Conservation (phyloP, 1,284 basidiomycete species). For the Mycena citricolor region DNA sequence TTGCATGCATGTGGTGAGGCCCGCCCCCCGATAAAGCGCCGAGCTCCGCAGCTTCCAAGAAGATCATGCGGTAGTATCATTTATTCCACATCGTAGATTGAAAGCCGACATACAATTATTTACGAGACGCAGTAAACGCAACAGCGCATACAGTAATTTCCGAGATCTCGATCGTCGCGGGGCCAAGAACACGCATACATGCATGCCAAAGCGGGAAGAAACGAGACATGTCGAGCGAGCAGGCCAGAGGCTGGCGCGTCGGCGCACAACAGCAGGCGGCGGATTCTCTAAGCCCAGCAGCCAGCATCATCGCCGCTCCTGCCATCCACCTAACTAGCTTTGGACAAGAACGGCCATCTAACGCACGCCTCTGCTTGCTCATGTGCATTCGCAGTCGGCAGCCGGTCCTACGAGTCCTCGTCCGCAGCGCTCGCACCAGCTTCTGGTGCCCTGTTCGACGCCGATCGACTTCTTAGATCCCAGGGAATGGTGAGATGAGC, state of each 20-base stretch:
- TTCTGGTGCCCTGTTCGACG: slow-evolving; percentile 57
- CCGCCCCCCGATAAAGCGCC: too few species aligned
- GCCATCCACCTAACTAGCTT: slow-evolving; percentile 13
- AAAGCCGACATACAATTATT: too few species aligned
- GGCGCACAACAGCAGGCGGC: slow-evolving; percentile 31
- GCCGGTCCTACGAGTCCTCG: slow-evolving; percentile 63
- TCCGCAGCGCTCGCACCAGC: slow-evolving; percentile 76
- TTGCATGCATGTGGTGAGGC: too few species aligned
- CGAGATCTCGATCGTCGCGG: slow-evolving; percentile 63
- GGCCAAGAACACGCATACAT: slow-evolving; percentile 51
- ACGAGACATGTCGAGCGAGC: slow-evolving; percentile 58
- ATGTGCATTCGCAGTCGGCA: slow-evolving; percentile 55
- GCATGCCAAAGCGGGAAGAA: slow-evolving; percentile 56
- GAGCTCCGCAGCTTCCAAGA: too few species aligned
- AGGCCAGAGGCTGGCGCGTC: slow-evolving; percentile 44
- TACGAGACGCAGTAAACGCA: too few species aligned
- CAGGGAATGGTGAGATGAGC: slow-evolving; percentile 39
- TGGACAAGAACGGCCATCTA: slow-evolving; percentile 24
- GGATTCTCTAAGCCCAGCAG: slow-evolving; percentile 33
- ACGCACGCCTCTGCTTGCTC: slow-evolving; percentile 27
- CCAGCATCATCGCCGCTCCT: slow-evolving; percentile 25
- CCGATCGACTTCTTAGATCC: slow-evolving; percentile 53
- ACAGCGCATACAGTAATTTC: slow-evolving; percentile 32
- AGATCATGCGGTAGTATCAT: too few species aligned
- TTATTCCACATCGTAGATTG: too few species aligned